These are phyloP conservation scores for Sugiyamaella lignohabitans DNA, from an alignment of 805 yeast species.

Conservation along the genomic window DNA sequence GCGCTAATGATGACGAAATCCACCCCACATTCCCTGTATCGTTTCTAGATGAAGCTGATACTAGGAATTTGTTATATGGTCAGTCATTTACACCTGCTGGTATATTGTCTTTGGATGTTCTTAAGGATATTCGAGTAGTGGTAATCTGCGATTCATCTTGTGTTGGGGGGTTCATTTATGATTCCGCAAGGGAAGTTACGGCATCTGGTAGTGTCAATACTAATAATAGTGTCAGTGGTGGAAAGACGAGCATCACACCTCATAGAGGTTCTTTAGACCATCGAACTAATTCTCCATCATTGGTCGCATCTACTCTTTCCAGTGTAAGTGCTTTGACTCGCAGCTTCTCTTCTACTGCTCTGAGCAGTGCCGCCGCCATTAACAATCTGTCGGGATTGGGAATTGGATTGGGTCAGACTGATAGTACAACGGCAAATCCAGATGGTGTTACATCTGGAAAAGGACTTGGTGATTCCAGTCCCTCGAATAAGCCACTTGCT, in stretches of 20 bases:
- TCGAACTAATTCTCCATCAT: background rate
- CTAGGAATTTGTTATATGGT: constrained; percentile 22
- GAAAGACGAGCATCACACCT: background rate
- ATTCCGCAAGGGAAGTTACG: constrained; percentile 7
- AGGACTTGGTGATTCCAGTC: background rate
- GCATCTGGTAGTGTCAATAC: too few relatives aligned
- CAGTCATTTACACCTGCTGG: constrained; percentile 2
- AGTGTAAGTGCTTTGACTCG: background rate
- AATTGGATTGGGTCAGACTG: background rate
- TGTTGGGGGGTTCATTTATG: constrained; percentile 15
- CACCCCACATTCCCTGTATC: constrained; percentile 16
- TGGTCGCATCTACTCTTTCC: background rate
- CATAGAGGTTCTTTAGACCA: too few relatives aligned
- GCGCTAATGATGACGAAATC: constrained; percentile 6
- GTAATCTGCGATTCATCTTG: constrained; percentile 14
- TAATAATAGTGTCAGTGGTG: too few relatives aligned
- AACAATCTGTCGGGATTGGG: too few relatives aligned
- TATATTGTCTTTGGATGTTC: constrained; percentile 10
- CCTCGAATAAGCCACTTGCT: background rate
- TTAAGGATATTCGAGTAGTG: constrained; percentile 18
- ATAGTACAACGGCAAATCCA: constrained; percentile 1
- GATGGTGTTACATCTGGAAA: background rate
- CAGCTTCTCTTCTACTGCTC: constrained; percentile 7
- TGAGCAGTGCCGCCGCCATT: too few relatives aligned
- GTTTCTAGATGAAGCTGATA: constrained; percentile 21